Evolutionary conservation across 805 yeast genomes (phyloP).

Genomic region (Candida xyloterini): DNA sequence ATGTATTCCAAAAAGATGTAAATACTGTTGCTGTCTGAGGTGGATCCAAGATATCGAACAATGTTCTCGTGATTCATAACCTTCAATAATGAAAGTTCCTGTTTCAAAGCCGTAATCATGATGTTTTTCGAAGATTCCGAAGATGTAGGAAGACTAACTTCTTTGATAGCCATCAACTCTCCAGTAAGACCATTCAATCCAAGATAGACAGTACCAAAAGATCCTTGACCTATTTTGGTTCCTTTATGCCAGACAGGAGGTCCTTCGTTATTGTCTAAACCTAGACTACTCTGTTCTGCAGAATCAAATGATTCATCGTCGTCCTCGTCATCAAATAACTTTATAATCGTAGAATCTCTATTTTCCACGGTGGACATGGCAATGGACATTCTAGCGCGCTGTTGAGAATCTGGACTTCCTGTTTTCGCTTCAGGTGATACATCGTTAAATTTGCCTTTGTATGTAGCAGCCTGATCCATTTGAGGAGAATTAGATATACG

Average conservation of each 20-base stretch:
- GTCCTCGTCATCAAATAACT: slow-evolving; percentile 42
- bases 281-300: slow-evolving; percentile 38
- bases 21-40: slow-evolving; percentile 63
- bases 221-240: slow-evolving; percentile 89
- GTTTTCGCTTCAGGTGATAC: slow-evolving; percentile 3
- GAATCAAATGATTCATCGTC: slow-evolving; percentile 34
- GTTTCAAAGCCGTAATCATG: slow-evolving; percentile 78
- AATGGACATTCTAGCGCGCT: slow-evolving; percentile 21
- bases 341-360: slow-evolving; percentile 42
- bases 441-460: slow-evolving; percentile 6
- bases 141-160: slow-evolving; percentile 63
- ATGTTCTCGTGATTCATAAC: slow-evolving; percentile 88
- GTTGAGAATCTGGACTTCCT: slow-evolving; percentile 6
- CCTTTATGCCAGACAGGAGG: slow-evolving; percentile 92
- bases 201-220: slow-evolving; percentile 88
- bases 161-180: slow-evolving; percentile 95
- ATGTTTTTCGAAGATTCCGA: slow-evolving; percentile 29
- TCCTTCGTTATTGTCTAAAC: slow-evolving; percentile 44
- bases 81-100: slow-evolving; percentile 74
- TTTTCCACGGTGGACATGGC: slow-evolving; percentile 19
- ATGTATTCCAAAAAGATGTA: slow-evolving; percentile 69
- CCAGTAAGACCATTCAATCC: slow-evolving; percentile 93
- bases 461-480: slow-evolving; percentile 1
- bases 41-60: slow-evolving; percentile 87
- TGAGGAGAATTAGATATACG: slow-evolving; percentile 14